Base-by-base conservation (phyloP, 164 flowering plant species). In the Hamamelis virginiana region DNA sequence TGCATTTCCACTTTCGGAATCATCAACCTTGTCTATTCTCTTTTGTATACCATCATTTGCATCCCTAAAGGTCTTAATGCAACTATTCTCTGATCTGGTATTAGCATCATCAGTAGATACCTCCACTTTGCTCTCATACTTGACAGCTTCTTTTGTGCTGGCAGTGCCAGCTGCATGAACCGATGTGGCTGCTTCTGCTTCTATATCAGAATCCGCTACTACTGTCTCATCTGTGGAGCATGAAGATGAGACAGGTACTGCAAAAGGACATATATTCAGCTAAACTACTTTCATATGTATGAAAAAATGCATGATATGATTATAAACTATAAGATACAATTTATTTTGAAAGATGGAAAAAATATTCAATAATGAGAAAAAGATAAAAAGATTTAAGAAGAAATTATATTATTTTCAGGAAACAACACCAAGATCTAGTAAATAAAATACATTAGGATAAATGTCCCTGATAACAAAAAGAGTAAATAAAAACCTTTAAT, bases 171-270 rank as follows among this genome's bases (percentile, higher is more conserved):
- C 73, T 67, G 62, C 71, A 64, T 10, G 72, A 69, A 65, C 43
- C 51, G 90, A 78, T 62, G 82, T 67, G 12, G 81, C 81, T 23
- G 87, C 82, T 66, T 91, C 97, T 43, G 43, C 75, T 75, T 94
- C 98, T 41, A 68, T 83, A 73, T 94, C 97, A 67, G 98, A 91
- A 79, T 94, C 97, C 61, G 91, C 98, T 41, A 94, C 96, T 28
- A 90, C 84, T 23, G 97, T 94, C 86, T 90, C 97, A 41, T 88
- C 95, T 5, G 97, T 90, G 59, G 98, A 90, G 85, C 91, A 88
- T 66, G 98, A 90, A 60, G 94, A 88, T 33, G 94, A 83, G 59
- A 89, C 79, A 18, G 77, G 70, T 33, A 88, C 96, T 91, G 90
- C 84, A 78, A 70, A 73, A 60, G 19, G 8, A 71, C n/a, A 65